phyloP scores from a whole-genome alignment of 371 early-diverging fungal species.

The Haplosporangium sp. region DNA sequence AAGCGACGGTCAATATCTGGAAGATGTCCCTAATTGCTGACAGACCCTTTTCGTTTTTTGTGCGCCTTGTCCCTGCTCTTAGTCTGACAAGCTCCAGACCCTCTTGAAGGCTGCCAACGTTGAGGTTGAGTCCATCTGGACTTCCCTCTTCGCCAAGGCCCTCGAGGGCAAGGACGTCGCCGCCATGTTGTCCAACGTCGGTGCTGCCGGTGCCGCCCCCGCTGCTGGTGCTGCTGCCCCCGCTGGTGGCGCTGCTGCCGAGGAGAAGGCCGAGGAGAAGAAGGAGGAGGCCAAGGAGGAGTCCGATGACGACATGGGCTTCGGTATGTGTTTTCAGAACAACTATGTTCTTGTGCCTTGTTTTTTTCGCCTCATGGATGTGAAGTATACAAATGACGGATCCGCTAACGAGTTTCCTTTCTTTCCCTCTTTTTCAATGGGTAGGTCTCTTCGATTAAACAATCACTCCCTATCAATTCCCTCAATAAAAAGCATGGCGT shows the following conservation, averaged over 20 bases:
- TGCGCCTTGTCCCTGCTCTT: no score
- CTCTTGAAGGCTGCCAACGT: constrained; percentile 94
- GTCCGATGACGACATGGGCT: constrained; percentile 95
- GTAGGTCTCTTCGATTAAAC: constrained; percentile 88
- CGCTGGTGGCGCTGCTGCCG: constrained; percentile 66
- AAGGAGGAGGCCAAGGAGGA: constrained; percentile 87
- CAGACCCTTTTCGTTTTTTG: constrained; percentile 5
- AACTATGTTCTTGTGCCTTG: no score
- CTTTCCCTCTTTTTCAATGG: background rate
- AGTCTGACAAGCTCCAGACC: constrained; percentile 96
- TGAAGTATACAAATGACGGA: background rate
- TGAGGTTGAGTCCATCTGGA: constrained; percentile 96
- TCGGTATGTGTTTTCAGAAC: constrained; percentile 64
- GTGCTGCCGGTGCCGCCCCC: constrained; percentile 83
- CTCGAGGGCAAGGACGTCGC: constrained; percentile 93
- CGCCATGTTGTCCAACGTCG: constrained; percentile 93
- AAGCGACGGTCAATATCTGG: no score
- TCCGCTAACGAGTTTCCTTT: constrained; percentile 6
- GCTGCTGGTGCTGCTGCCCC: constrained; percentile 69
- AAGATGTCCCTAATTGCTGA: constrained; percentile 5
- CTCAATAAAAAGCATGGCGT: constrained; percentile 42
- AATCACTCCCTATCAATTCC: constrained; percentile 33
- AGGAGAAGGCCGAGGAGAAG: constrained; percentile 71
- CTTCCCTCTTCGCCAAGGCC: constrained; percentile 97
- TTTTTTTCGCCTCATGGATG: background rate